phyloP scores from a whole-genome alignment of 192 early-diverging fungal species.

The Coemansia sp. region DNA sequence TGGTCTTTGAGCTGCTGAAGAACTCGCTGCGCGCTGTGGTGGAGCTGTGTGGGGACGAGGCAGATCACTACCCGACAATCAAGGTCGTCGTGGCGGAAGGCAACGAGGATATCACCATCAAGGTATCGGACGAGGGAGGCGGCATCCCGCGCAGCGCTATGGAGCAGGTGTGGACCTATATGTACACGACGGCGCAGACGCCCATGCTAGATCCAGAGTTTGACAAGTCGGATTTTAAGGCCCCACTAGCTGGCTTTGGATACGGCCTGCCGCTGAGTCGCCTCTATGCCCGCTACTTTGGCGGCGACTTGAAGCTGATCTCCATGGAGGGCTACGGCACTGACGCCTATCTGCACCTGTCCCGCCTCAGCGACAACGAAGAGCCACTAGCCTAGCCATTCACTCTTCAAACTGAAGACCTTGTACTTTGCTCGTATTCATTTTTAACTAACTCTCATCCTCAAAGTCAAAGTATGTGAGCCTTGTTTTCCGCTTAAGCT shows the following conservation, averaged over 20 bases:
- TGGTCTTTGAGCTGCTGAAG: constrained; percentile 97
- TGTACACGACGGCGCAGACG: constrained; percentile 80
- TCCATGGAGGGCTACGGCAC: constrained; percentile 96
- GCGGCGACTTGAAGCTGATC: constrained; percentile 89
- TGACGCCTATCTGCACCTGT: constrained; percentile 93
- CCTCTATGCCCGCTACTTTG: constrained; percentile 93
- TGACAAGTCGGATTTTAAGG: constrained; percentile 74
- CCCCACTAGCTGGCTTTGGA: constrained; percentile 85
- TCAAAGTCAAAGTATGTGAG: constrained; percentile 47
- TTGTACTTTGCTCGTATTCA: constrained; percentile 1
- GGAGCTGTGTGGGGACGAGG: constrained; percentile 81
- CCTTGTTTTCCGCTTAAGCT: constrained; percentile 22
- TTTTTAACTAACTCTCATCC: constrained; percentile 8
- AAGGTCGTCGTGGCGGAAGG: constrained; percentile 87
- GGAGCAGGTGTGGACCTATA: constrained; percentile 92
- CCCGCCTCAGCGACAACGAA: constrained; percentile 82
- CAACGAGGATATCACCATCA: constrained; percentile 94
- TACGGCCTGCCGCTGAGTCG: constrained; percentile 89
- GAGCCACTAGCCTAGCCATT: constrained; percentile 69
- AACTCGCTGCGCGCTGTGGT: constrained; percentile 95
- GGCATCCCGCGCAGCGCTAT: constrained; percentile 88
- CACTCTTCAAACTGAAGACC: not conserved
- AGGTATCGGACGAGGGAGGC: constrained; percentile 93
- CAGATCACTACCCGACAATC: constrained; percentile 88
- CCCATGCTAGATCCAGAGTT: constrained; percentile 68